Evolutionary conservation across 2,329 filamentous ascomycete genomes (phyloP).

Genomic region (Grosmannia penicillata): DNA sequence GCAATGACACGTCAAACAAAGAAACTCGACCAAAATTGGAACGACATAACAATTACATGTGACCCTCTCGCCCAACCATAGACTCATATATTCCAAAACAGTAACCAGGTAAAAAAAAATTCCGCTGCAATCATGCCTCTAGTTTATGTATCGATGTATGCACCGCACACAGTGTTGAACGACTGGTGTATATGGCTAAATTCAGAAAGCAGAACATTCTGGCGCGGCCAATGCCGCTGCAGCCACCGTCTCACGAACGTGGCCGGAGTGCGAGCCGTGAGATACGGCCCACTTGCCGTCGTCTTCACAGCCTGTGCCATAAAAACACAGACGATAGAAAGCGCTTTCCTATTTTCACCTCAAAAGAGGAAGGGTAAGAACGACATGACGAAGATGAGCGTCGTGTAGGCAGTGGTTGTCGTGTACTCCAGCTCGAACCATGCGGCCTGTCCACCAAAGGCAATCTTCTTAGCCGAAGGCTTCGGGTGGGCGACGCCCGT

Average conservation of each 20-base stretch:
- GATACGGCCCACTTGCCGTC: no score
- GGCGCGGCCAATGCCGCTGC: no score
- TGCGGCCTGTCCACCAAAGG: conserved; percentile 35
- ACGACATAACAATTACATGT: conserved; percentile 2
- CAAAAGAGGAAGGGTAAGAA: conserved; percentile 4
- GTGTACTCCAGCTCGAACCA: conserved; percentile 43
- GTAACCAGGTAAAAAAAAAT: background rate
- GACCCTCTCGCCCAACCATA: background rate
- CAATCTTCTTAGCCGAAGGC: conserved; percentile 24
- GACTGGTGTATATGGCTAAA: no score
- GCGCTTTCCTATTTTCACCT: background rate
- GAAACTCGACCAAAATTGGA: no score
- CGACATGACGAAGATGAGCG: conserved; percentile 28
- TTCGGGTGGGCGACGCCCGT: conserved; percentile 35
- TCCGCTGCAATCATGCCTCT: conserved; percentile 3
- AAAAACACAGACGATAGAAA: background rate
- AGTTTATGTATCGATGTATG: background rate
- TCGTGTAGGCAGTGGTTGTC: conserved; percentile 32
- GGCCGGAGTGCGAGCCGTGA: no score
- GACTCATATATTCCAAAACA: background rate
- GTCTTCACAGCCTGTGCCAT: no score
- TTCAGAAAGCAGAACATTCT: no score
- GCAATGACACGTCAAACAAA: no score
- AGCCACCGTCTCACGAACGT: no score
- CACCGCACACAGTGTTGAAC: background rate